Evolutionary conservation across 441 rosid genomes (phyloP), one percentile per base, ranked within the genome.

Genomic region (Monsonia emarginata): DNA sequence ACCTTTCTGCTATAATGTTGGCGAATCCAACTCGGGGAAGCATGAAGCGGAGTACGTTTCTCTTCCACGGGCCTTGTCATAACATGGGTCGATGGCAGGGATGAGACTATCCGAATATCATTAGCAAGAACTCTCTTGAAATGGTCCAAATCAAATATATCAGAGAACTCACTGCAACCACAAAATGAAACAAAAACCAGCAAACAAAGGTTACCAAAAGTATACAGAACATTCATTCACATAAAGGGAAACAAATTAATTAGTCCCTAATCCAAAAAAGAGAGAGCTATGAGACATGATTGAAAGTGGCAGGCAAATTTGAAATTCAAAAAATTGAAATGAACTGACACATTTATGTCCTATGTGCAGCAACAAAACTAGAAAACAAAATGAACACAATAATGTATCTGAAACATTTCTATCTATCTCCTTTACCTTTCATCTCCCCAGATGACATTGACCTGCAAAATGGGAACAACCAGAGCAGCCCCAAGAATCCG

Each of bases 401-500:
- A n/a, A n/a, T n/a, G n/a, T n/a, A n/a, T n/a, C n/a, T n/a, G n/a
- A n/a, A n/a, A n/a, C n/a, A n/a, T n/a, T n/a, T n/a, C n/a, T 67
- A n/a, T n/a, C n/a, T n/a, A n/a, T n/a, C n/a, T n/a, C n/a, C n/a
- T n/a, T n/a, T 74, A 88, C 98, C 98, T 93, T 71, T 93, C 98
- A 72, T 93, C 98, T 14, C 90, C 90, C 98, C 97, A 93, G 32
- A 93, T 86, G 78, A 87, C 89, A 72, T 90, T 88, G 76, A 93
- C 86, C 88, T 93, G 98, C 77, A 93, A 74, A 65, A 85, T 79
- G 52, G 98, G 98, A 75, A 93, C 95, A 66, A 93, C 97, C 72
- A 93, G 83, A 73, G 90, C 85, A 75, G 98, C 97, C 32, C 93
- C 97, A 22, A 93, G 93, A 48, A 93, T 88, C 81, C 98, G 84